These are phyloP conservation scores for Exophiala sp. DNA, from an alignment of 2,329 filamentous ascomycete species.

Conservation along the genomic window DNA sequence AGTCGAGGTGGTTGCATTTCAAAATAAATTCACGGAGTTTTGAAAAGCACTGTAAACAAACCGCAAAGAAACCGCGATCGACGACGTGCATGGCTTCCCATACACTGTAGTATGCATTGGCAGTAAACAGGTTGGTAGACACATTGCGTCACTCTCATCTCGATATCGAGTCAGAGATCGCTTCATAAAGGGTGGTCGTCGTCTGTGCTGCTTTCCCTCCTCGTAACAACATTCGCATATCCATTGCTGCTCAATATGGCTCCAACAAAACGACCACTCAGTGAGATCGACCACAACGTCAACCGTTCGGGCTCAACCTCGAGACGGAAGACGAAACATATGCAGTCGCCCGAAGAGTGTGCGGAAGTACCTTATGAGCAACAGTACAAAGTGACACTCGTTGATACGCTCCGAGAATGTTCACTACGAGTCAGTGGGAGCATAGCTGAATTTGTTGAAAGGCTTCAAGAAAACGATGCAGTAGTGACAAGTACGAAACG, in stretches of 20 bases:
- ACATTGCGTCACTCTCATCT: too few relatives aligned
- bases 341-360: not conserved
- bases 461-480: slow-evolving; percentile 2
- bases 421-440: slow-evolving; percentile 1
- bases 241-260: not conserved
- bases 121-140: too few relatives aligned
- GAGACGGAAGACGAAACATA: not conserved
- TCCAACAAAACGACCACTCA: slow-evolving; percentile 1
- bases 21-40: too few relatives aligned
- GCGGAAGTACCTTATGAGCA: not conserved
- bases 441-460: not conserved
- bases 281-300: slow-evolving; percentile 3
- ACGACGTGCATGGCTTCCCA: too few relatives aligned
- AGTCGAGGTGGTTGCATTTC: too few relatives aligned
- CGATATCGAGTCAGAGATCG: too few relatives aligned
- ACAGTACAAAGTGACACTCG: slow-evolving; percentile 2
- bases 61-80: not conserved
- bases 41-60: too few relatives aligned
- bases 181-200: too few relatives aligned
- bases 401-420: not conserved
- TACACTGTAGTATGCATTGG: too few relatives aligned
- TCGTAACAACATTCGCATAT: too few relatives aligned
- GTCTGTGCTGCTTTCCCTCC: too few relatives aligned
- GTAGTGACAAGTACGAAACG: not conserved
- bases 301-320: not conserved